Percentiles rank a stretch among this genome's conserved stretches.
Evolutionary conservation across 352 stramenopile genomes (phyloP).

Genomic region (Phytophthora citrophthora): DNA sequence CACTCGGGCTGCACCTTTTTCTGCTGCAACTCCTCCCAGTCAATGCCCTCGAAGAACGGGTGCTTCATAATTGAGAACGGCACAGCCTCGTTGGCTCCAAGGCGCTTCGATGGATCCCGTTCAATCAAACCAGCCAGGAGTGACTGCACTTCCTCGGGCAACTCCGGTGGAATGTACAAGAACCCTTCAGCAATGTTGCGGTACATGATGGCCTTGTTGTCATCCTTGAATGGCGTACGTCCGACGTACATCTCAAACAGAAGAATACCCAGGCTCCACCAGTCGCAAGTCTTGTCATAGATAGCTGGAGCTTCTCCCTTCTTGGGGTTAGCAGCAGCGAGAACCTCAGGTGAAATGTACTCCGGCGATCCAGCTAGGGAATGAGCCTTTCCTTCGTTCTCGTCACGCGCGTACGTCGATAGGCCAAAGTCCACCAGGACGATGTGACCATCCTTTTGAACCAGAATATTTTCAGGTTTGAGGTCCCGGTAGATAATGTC

Average conservation of each 20-base stretch:
- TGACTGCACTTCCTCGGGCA: slow-evolving; percentile 77
- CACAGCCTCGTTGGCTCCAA: slow-evolving; percentile 77
- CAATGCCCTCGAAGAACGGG: slow-evolving; percentile 86
- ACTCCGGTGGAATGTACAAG: slow-evolving; percentile 80
- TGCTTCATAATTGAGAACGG: slow-evolving; percentile 91
- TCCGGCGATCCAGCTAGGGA: slow-evolving; percentile 85
- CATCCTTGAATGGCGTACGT: slow-evolving; percentile 92
- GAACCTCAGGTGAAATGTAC: slow-evolving; percentile 94
- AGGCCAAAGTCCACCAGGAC: slow-evolving; percentile 93
- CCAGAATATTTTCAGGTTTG: slow-evolving; percentile 92
- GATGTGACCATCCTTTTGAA: slow-evolving; percentile 89
- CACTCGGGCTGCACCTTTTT: slow-evolving; percentile 85
- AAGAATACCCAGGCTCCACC: slow-evolving; percentile 91
- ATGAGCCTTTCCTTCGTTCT: slow-evolving; percentile 58
- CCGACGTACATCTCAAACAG: slow-evolving; percentile 93
- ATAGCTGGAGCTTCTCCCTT: slow-evolving; percentile 40
- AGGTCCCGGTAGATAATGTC: slow-evolving; percentile 91
- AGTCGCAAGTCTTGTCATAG: slow-evolving; percentile 89
- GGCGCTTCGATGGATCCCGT: slow-evolving; percentile 71
- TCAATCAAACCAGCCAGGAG: slow-evolving; percentile 81
- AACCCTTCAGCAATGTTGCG: slow-evolving; percentile 89
- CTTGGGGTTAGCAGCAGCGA: slow-evolving; percentile 63
- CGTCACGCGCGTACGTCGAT: slow-evolving; percentile 76
- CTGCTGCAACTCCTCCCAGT: slow-evolving; percentile 86
- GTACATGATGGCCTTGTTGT: slow-evolving; percentile 93